Conservation (phyloP, 2,329 filamentous ascomycete genomes). For the Stemphylium vesicarium region DNA sequence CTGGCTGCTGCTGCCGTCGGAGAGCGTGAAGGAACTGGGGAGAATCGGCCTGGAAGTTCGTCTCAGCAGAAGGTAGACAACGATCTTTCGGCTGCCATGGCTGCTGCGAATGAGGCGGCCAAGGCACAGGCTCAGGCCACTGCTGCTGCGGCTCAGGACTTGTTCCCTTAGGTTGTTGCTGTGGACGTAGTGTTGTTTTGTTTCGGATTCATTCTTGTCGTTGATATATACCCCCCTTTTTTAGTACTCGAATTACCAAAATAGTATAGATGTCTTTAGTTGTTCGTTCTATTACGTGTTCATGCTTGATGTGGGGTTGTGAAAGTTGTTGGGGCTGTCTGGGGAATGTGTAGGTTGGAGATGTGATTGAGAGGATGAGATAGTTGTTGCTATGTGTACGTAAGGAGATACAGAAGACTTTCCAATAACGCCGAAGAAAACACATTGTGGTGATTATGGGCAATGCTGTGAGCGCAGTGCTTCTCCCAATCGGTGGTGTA, state of each 20-base stretch:
- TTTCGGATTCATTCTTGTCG: neutral
- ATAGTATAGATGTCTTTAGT: neutral
- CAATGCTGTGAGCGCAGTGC: too few relatives aligned
- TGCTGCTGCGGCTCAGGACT: slow-evolving; percentile 40
- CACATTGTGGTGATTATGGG: too few relatives aligned
- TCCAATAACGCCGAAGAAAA: too few relatives aligned
- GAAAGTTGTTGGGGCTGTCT: too few relatives aligned
- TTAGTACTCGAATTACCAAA: neutral
- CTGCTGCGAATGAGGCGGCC: slow-evolving; percentile 38
- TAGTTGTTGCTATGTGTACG: too few relatives aligned
- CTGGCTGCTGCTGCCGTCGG: slow-evolving; percentile 49
- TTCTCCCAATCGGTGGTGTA: too few relatives aligned
- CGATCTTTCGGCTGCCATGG: slow-evolving; percentile 47
- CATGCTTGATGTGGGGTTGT: too few relatives aligned
- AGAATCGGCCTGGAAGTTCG: slow-evolving; percentile 18
- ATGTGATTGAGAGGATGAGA: too few relatives aligned
- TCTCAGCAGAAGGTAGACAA: slow-evolving; percentile 34
- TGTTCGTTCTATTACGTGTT: neutral
- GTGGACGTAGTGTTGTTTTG: neutral
- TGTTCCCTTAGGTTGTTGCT: neutral
- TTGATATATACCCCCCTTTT: slow-evolving; percentile 8
- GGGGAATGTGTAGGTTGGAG: too few relatives aligned
- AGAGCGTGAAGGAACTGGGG: slow-evolving; percentile 37
- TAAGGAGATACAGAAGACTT: too few relatives aligned
- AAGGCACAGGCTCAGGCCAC: slow-evolving; percentile 39